Conservation (phyloP, 129 eudicot species). For the Saussurea involucrata region DNA sequence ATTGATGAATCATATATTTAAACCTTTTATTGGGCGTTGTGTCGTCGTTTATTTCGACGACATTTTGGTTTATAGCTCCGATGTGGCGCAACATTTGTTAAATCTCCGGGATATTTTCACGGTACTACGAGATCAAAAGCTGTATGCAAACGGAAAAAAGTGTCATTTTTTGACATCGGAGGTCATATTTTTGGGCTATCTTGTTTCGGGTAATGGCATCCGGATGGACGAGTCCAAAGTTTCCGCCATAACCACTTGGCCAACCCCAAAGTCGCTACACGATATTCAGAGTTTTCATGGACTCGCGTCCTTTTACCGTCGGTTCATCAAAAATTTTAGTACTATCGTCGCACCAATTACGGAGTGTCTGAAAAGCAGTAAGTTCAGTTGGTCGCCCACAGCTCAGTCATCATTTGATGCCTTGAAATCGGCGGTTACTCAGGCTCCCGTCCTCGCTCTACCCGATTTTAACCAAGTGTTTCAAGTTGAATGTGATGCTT, state of each 20-base stretch:
- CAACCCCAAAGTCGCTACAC: background rate
- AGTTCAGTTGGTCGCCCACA: background rate
- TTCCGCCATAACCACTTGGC: background rate
- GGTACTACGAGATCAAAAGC: background rate
- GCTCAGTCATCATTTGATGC: background rate
- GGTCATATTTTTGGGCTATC: background rate
- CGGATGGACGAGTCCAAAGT: background rate
- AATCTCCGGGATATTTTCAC: background rate
- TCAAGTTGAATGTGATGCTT: background rate
- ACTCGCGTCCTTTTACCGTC: constrained; percentile 9
- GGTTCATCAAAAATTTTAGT: constrained; percentile 4
- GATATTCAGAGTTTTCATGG: background rate
- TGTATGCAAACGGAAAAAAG: background rate
- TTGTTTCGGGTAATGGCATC: background rate
- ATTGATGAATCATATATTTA: background rate
- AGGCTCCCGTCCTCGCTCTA: background rate
- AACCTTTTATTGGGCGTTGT: background rate
- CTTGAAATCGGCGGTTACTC: background rate
- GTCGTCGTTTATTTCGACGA: background rate
- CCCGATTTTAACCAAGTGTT: background rate
- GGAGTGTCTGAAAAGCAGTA: background rate
- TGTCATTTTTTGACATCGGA: background rate
- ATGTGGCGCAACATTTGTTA: background rate
- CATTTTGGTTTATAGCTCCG: background rate
- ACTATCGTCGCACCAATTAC: background rate